A percentile compares a stretch with the other conserved stretches of the same genome.
These are phyloP conservation scores for Porodaedalea pini DNA, from an alignment of 1,284 basidiomycete species.

Conservation along the genomic window DNA sequence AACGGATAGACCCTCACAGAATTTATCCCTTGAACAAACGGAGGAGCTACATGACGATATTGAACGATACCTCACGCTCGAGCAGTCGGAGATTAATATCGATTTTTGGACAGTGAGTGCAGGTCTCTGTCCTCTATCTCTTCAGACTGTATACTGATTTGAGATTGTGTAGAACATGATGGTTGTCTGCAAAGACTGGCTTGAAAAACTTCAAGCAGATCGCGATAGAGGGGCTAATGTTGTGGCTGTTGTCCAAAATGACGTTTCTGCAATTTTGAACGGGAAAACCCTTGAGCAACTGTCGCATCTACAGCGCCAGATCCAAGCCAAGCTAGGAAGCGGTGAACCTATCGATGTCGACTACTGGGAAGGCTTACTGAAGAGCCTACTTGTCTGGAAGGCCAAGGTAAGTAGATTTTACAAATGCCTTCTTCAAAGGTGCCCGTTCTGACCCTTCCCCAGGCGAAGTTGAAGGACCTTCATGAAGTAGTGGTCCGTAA, in stretches of 20 bases:
- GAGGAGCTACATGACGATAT: slow-evolving; percentile 95
- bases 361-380: slow-evolving; percentile 94
- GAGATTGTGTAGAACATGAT: slow-evolving; percentile 75
- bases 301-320: slow-evolving; percentile 76
- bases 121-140: slow-evolving; percentile 5
- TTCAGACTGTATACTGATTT: slow-evolving; percentile 10
- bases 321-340: slow-evolving; percentile 84
- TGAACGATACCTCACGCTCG: slow-evolving; percentile 85
- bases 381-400: slow-evolving; percentile 95
- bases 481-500: slow-evolving; percentile 97
- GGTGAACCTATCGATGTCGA: slow-evolving; percentile 96
- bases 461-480: slow-evolving; percentile 88
- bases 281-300: slow-evolving; percentile 86
- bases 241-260: slow-evolving; percentile 75
- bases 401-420: slow-evolving; percentile 76
- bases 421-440: slow-evolving; percentile 1
- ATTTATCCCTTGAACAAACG: slow-evolving; percentile 82
- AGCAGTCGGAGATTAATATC: slow-evolving; percentile 80
- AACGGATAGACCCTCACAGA: slow-evolving; percentile 45
- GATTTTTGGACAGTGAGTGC: slow-evolving; percentile 93
- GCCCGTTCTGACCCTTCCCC: slow-evolving; percentile 19
- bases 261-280: slow-evolving; percentile 69
- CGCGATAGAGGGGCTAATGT: slow-evolving; percentile 59
- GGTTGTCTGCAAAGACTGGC: slow-evolving; percentile 89
- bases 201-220: slow-evolving; percentile 71